phyloP scores from a whole-genome alignment of 306 rosid species.

The Castanospermum australe region DNA sequence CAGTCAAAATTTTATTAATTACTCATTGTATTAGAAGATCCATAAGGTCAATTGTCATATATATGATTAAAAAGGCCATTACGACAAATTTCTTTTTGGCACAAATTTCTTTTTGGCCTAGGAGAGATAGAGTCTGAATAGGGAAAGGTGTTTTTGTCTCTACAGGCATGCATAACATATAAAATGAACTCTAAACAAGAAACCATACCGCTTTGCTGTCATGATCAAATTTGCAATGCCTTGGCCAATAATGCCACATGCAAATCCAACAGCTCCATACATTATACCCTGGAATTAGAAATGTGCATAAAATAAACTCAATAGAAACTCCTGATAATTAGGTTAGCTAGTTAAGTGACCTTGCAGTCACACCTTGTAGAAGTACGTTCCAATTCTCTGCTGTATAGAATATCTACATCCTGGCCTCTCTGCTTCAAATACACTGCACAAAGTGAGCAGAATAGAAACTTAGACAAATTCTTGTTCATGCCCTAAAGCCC shows the following conservation, averaged over 20 bases:
- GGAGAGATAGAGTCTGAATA: not conserved
- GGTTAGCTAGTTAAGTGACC: not conserved
- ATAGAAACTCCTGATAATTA: not conserved
- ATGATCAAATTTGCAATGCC: constrained; percentile 71
- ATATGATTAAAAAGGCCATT: not conserved
- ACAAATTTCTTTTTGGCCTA: not conserved
- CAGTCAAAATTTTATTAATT: not conserved
- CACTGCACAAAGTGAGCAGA: constrained; percentile 40
- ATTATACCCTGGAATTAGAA: constrained; percentile 46
- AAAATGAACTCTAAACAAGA: not conserved
- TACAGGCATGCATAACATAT: not conserved
- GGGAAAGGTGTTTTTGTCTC: not conserved
- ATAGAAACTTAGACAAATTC: not conserved
- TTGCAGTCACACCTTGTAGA: constrained; percentile 39
- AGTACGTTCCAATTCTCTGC: constrained; percentile 60
- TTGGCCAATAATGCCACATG: constrained; percentile 71
- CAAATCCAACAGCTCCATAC: constrained; percentile 65
- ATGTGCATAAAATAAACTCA: not conserved
- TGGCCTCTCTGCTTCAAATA: constrained; percentile 71
- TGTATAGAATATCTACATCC: constrained; percentile 53
- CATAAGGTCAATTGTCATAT: not conserved
- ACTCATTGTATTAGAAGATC: not conserved
- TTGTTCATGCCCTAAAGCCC: constrained; percentile 10
- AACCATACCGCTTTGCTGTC: constrained; percentile 60
- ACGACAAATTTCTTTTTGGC: too few species aligned